A percentile compares a stretch with the other conserved stretches of the same genome.
phyloP scores from a whole-genome alignment of 306 rosid species.

The Nissolia schottii region DNA sequence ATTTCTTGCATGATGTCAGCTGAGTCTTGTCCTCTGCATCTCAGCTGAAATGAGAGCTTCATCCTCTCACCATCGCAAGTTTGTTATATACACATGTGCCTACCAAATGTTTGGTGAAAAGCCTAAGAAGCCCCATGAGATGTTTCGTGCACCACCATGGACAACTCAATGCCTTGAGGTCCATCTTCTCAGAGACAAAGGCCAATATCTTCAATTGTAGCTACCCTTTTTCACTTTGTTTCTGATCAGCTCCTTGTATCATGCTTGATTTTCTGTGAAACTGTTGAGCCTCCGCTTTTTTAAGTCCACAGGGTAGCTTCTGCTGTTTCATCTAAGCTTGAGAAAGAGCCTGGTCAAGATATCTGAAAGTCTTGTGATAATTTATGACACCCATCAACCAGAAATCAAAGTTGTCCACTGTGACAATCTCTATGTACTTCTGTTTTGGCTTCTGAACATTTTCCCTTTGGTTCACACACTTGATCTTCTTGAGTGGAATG shows the following conservation, averaged over 20 bases:
- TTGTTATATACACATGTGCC: not conserved
- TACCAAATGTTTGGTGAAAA: not conserved
- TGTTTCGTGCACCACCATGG: not conserved
- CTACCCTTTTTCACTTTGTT: not conserved
- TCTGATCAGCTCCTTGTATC: not conserved
- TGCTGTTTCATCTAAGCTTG: not conserved
- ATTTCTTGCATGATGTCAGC: not conserved
- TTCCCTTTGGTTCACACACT: slow-evolving; percentile 32
- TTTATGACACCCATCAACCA: slow-evolving; percentile 29
- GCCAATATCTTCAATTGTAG: not conserved
- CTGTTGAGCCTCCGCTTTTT: not conserved
- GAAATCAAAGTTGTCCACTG: slow-evolving; percentile 32
- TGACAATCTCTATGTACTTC: slow-evolving; percentile 30
- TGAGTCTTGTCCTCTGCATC: not conserved
- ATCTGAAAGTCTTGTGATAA: slow-evolving; percentile 21
- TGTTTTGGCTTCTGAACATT: slow-evolving; percentile 31
- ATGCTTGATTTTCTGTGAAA: not conserved
- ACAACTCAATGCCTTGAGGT: not conserved
- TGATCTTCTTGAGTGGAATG: slow-evolving; percentile 26
- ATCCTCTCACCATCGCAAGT: not conserved
- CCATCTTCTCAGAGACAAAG: not conserved
- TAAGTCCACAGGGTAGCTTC: not conserved
- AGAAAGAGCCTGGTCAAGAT: slow-evolving; percentile 24
- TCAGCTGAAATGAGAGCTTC: not conserved
- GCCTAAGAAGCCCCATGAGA: not conserved